Evolutionary conservation across 306 rosid genomes (phyloP).

Genomic region (Hylodesmum podocarpum): DNA sequence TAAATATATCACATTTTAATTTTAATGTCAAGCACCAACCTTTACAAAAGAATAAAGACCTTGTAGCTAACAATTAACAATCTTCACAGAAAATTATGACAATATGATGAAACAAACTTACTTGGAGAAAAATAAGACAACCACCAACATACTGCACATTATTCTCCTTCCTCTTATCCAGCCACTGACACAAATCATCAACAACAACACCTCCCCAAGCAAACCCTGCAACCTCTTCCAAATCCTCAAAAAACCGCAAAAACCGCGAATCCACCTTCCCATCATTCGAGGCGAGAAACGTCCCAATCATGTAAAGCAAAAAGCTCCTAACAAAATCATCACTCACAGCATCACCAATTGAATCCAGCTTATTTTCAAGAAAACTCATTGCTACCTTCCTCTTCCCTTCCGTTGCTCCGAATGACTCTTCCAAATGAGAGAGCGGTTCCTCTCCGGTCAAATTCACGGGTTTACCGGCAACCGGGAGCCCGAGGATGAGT

Average conservation of each 20-base stretch:
- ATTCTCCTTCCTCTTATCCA: conserved; percentile 44
- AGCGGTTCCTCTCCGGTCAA: conserved; percentile 32
- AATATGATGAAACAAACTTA: conserved; percentile 37
- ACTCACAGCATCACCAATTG: conserved; percentile 29
- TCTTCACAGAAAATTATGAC: neutral
- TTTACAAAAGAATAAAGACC: neutral
- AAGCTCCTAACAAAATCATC: conserved; percentile 49
- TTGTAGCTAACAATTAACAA: neutral
- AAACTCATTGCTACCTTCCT: conserved; percentile 40
- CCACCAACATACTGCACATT: conserved; percentile 52
- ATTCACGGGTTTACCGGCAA: conserved; percentile 33
- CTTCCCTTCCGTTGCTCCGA: conserved; percentile 32
- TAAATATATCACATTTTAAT: neutral
- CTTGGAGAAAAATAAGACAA: conserved; percentile 55
- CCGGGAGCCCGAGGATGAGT: conserved; percentile 44
- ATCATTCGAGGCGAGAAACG: conserved; percentile 40
- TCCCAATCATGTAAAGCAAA: conserved; percentile 43
- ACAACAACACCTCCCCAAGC: conserved; percentile 51
- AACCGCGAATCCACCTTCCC: conserved; percentile 48
- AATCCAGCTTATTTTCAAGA: conserved; percentile 41
- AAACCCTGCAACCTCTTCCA: conserved; percentile 33
- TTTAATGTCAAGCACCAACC: neutral
- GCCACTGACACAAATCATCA: conserved; percentile 47
- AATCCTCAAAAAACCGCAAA: conserved; percentile 33
- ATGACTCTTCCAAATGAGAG: conserved; percentile 41